These are phyloP conservation scores for Calycina herbarum DNA, from an alignment of 2,329 filamentous ascomycete genomes.

Conservation along the genomic window DNA sequence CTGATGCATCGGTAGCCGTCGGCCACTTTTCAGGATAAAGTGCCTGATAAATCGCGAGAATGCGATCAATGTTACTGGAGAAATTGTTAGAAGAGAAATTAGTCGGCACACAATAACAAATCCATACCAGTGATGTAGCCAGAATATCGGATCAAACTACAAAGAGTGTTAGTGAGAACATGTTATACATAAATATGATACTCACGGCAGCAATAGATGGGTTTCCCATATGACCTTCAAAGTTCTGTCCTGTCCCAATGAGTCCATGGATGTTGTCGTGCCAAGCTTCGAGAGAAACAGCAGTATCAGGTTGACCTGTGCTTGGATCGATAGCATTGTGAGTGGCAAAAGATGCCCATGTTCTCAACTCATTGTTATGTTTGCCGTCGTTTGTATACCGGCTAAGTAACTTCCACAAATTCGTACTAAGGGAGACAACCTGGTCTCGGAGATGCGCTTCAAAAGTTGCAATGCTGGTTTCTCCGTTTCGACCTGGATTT, in stretches of 20 bases:
- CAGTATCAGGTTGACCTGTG: background rate
- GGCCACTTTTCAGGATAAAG: constrained; percentile 8
- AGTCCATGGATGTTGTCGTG: constrained; percentile 5
- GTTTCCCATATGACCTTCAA: constrained; percentile 4
- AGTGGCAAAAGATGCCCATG: background rate
- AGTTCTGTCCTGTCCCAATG: constrained; percentile 6
- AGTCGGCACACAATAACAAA: background rate
- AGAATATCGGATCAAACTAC: background rate
- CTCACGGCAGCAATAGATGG: constrained; percentile 3
- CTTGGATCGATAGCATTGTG: background rate
- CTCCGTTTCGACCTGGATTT: background rate
- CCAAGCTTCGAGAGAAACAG: background rate
- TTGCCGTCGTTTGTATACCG: background rate
- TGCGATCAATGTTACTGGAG: constrained; percentile 8
- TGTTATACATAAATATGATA: background rate
- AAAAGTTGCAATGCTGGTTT: background rate
- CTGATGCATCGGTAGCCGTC: background rate
- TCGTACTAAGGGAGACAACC: background rate
- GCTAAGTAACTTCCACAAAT: background rate
- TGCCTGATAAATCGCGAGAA: constrained; percentile 7
- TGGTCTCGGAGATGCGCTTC: background rate
- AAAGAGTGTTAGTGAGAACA: background rate
- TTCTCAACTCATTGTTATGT: background rate
- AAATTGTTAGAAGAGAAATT: background rate
- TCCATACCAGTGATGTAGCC: background rate